Percentiles rank a stretch among this genome's conserved stretches.
These are phyloP conservation scores for Suillus subluteus DNA, from an alignment of 768 basidiomycete genomes.

Conservation along the genomic window DNA sequence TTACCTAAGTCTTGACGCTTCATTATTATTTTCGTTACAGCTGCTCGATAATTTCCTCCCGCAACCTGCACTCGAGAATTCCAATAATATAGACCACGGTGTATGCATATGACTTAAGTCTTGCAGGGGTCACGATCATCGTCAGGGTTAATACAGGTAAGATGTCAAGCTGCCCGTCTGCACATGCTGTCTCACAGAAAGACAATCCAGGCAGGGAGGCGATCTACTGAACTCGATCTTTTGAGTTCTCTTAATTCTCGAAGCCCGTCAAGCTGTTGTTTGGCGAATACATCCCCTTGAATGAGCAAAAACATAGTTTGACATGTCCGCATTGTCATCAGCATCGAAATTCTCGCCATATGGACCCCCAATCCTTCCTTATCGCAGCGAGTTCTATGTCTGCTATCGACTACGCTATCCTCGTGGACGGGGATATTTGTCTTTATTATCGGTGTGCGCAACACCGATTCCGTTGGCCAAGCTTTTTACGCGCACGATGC, in stretches of 20 bases:
- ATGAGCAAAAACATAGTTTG: conserved; percentile 13
- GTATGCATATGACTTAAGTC: conserved; percentile 36
- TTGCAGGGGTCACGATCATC: conserved; percentile 38
- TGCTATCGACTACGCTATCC: conserved; percentile 28
- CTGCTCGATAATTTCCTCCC: not conserved
- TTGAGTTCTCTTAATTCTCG: conserved; percentile 33
- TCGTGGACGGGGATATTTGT: conserved; percentile 24
- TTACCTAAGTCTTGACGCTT: not conserved
- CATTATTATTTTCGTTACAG: too few relatives aligned
- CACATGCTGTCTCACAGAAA: conserved; percentile 32
- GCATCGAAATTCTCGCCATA: not conserved
- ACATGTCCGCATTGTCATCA: conserved; percentile 14
- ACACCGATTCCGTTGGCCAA: not conserved
- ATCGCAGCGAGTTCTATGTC: conserved; percentile 12
- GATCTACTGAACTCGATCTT: conserved; percentile 33
- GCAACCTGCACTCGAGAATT: not conserved
- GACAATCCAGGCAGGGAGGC: conserved; percentile 39
- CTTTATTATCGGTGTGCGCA: conserved; percentile 26
- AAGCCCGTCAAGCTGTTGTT: conserved; percentile 22
- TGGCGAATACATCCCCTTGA: conserved; percentile 29
- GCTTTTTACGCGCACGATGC: not conserved
- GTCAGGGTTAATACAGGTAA: conserved; percentile 5
- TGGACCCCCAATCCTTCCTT: conserved; percentile 11
- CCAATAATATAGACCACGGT: not conserved
- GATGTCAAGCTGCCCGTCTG: conserved; percentile 20